A percentile compares a stretch with the other conserved stretches of the same genome.
Conservation (phyloP, 805 yeast genomes). For the Grigorovia yakushimaensis region DNA sequence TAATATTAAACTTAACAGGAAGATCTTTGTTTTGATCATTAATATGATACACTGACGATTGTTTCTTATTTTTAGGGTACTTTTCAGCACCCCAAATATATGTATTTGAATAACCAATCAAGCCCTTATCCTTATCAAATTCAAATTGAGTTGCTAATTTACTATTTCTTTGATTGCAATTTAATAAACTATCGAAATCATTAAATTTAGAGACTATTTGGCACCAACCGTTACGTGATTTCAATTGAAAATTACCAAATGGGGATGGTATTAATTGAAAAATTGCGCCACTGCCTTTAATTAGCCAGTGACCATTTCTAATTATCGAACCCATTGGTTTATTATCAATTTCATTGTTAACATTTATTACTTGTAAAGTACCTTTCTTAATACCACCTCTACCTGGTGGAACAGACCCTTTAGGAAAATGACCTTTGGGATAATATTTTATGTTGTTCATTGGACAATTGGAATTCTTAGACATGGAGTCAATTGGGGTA, state of each 20-base stretch:
- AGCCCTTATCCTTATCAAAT: slow-evolving; percentile 34
- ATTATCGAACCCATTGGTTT: slow-evolving; percentile 45
- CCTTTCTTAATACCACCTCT: neutral
- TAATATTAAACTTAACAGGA: neutral
- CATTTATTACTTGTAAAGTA: slow-evolving; percentile 8
- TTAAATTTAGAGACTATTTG: slow-evolving; percentile 30
- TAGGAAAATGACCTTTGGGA: slow-evolving; percentile 48
- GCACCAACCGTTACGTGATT: slow-evolving; percentile 69
- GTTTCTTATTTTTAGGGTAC: slow-evolving; percentile 36
- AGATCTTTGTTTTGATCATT: slow-evolving; percentile 31
- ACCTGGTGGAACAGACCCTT: neutral
- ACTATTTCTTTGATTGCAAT: slow-evolving; percentile 26
- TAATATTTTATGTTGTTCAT: slow-evolving; percentile 54
- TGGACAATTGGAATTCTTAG: slow-evolving; percentile 52
- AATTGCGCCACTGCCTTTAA: slow-evolving; percentile 76
- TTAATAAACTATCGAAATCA: slow-evolving; percentile 14
- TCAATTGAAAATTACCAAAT: slow-evolving; percentile 64
- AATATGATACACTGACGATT: slow-evolving; percentile 35
- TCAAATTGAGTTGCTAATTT: slow-evolving; percentile 45
- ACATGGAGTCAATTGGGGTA: slow-evolving; percentile 48
- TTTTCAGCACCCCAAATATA: slow-evolving; percentile 47
- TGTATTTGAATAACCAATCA: slow-evolving; percentile 53
- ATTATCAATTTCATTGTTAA: slow-evolving; percentile 23
- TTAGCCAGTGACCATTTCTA: slow-evolving; percentile 78
- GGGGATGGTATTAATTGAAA: slow-evolving; percentile 47